These are phyloP conservation scores for Rubia occidens DNA, from an alignment of 305 asterid species.

Conservation along the genomic window DNA sequence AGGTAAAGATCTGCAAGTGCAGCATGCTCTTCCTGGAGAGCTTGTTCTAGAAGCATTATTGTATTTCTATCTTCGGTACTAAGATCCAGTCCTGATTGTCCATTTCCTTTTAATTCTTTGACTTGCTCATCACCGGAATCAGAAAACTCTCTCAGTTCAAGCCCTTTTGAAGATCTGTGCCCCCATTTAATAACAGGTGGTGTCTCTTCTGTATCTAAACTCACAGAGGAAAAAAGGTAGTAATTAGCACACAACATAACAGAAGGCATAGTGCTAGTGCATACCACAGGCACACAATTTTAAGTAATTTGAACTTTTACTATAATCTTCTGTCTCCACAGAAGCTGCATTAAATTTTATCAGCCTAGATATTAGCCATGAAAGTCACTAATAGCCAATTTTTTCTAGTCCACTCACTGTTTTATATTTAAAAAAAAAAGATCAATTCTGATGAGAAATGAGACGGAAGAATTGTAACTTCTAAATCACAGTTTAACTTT, in stretches of 20 bases:
- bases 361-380: neutral
- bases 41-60: conserved; percentile 42
- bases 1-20: conserved; percentile 52
- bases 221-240: conserved; percentile 20
- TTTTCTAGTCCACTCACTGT: neutral
- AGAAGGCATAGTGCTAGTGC: neutral
- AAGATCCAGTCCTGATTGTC: conserved; percentile 18
- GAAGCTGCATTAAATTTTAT: neutral
- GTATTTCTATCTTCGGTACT: conserved; percentile 34
- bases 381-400: neutral
- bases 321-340: neutral
- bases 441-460: neutral
- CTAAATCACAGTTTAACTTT: neutral
- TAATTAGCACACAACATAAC: conserved; percentile 13
- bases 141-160: conserved; percentile 21
- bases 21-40: conserved; percentile 47
- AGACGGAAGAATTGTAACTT: neutral
- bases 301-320: neutral
- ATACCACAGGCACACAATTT: neutral
- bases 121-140: conserved; percentile 30
- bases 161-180: conserved; percentile 22
- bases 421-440: neutral
- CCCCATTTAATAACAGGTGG: conserved; percentile 28
- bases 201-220: conserved; percentile 32
- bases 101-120: conserved; percentile 26